Evolutionary conservation across 495 filamentous ascomycete genomes (phyloP).

Genomic region (Aspergillus incahuasiensis): DNA sequence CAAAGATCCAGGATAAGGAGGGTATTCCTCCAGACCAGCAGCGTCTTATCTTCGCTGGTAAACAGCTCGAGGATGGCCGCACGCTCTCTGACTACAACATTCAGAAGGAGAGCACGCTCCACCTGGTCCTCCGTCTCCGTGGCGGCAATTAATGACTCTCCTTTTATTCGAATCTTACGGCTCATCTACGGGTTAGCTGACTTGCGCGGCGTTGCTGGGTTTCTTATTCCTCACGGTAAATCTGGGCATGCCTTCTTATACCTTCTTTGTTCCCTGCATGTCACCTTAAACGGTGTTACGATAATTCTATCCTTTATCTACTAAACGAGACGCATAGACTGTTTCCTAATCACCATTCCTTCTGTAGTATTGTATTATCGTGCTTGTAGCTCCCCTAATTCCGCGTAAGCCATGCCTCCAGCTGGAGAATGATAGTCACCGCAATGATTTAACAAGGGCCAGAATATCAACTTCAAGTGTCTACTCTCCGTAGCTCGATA

Average conservation of each 20-base stretch:
- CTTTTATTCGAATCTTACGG: conserved; percentile 18
- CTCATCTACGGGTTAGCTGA: conserved; percentile 30
- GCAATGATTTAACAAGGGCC: too few species aligned
- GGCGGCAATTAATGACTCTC: conserved; percentile 61
- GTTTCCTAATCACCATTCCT: background rate
- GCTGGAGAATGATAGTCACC: too few species aligned
- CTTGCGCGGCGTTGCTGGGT: conserved; percentile 43
- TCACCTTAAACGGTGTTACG: conserved; percentile 17
- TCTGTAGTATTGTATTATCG: too few species aligned
- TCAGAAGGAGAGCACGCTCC: conserved; percentile 86
- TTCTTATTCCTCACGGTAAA: conserved; percentile 25
- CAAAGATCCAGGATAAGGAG: conserved; percentile 91
- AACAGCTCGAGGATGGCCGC: conserved; percentile 83
- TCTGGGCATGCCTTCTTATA: conserved; percentile 34
- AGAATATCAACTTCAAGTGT: background rate
- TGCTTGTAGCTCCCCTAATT: too few species aligned
- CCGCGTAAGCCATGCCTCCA: too few species aligned
- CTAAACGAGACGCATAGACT: conserved; percentile 1
- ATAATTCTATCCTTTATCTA: conserved; percentile 17
- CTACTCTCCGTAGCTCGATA: too few species aligned
- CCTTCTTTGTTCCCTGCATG: conserved; percentile 20
- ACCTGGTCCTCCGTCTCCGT: conserved; percentile 83
- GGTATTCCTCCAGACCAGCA: conserved; percentile 88
- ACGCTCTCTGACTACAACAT: conserved; percentile 90
- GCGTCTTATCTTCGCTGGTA: conserved; percentile 85